phyloP scores from a whole-genome alignment of 306 rosid genomes.

The Gynostemma pentaphyllum region DNA sequence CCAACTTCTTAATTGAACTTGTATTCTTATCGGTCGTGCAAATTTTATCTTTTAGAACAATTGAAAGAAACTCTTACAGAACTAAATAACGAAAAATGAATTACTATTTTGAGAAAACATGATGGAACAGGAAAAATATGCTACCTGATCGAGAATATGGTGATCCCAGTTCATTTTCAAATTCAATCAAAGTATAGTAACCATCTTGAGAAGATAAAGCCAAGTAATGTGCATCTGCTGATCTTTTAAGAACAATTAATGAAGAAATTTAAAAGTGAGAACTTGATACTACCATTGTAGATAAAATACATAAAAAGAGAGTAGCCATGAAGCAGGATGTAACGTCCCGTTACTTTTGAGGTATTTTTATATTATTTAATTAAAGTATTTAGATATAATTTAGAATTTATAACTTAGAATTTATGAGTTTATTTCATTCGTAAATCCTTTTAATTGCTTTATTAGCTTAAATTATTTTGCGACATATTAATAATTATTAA shows the following conservation, averaged over 20 bases:
- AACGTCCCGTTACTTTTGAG: no score
- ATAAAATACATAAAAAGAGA: conserved; percentile 13
- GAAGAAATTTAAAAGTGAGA: conserved; percentile 14
- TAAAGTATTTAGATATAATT: no score
- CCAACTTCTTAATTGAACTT: conserved; percentile 19
- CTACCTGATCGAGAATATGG: conserved; percentile 45
- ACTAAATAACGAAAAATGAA: not conserved
- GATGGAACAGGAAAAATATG: not conserved
- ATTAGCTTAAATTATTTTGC: no score
- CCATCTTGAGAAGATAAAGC: conserved; percentile 95
- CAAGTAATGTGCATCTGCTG: conserved; percentile 64
- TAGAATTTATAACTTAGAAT: no score
- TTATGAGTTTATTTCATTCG: no score
- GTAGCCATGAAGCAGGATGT: conserved; percentile 1
- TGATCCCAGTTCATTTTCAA: conserved; percentile 74
- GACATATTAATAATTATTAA: no score
- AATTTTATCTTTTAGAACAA: conserved; percentile 30
- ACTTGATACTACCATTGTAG: not conserved
- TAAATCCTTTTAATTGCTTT: no score
- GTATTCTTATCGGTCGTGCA: conserved; percentile 14
- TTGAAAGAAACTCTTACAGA: not conserved
- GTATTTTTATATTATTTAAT: no score
- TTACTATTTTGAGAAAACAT: not conserved
- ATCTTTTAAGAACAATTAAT: conserved; percentile 40
- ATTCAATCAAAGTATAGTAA: conserved; percentile 75